Conservation (phyloP, 768 basidiomycete genomes). For the Boletus rex-veris region DNA sequence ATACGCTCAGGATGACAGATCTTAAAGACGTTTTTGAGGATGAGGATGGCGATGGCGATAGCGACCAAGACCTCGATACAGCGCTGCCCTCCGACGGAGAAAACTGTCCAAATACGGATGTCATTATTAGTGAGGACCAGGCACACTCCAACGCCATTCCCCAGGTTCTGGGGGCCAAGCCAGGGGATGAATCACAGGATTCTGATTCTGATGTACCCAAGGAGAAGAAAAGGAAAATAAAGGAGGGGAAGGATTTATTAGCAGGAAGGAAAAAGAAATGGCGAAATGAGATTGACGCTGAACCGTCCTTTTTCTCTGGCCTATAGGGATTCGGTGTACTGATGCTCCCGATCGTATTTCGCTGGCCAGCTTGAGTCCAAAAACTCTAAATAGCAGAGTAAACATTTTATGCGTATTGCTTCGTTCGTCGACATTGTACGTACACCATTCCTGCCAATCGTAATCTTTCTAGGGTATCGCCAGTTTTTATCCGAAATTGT, state of each 20-base stretch:
- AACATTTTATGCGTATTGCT: neutral
- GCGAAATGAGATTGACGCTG: constrained; percentile 53
- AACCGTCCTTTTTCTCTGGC: constrained; percentile 64
- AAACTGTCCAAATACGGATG: constrained; percentile 15
- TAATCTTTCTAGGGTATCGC: too few species aligned
- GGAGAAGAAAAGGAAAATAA: constrained; percentile 54
- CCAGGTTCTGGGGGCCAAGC: constrained; percentile 10
- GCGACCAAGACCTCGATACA: constrained; percentile 16
- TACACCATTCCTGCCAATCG: too few species aligned
- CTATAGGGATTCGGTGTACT: constrained; percentile 34
- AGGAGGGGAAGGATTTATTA: constrained; percentile 49
- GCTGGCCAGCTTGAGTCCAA: neutral
- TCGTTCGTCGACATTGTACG: too few species aligned
- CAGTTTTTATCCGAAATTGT: too few species aligned
- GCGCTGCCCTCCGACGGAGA: constrained; percentile 26
- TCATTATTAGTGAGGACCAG: constrained; percentile 7
- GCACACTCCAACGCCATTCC: neutral
- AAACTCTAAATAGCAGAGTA: neutral
- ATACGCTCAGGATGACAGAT: constrained; percentile 80
- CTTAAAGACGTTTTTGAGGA: constrained; percentile 67
- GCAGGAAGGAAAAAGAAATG: constrained; percentile 54
- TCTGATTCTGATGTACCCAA: constrained; percentile 31
- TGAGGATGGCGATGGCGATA: constrained; percentile 22
- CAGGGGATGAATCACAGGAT: constrained; percentile 23
- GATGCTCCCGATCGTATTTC: too few species aligned